Conservation (phyloP, 1,139 yeast species). For the Saccharomyces hybrid region DNA sequence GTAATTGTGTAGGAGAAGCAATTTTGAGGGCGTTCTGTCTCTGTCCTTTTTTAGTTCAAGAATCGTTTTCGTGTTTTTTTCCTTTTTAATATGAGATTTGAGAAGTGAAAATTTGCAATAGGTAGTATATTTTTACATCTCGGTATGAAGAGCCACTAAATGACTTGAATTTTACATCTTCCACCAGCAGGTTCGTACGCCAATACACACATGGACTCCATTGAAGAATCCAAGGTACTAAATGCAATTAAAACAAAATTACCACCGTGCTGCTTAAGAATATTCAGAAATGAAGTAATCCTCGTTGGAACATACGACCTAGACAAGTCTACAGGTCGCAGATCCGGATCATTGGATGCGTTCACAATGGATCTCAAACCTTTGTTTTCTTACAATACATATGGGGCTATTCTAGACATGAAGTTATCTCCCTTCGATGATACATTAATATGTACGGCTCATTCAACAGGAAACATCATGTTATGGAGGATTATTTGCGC, state of each 20-base stretch:
- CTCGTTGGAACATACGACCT: slow-evolving; percentile 76
- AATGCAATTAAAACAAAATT: slow-evolving; percentile 38
- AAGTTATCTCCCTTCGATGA: slow-evolving; percentile 54
- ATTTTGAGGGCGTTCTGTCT: neutral
- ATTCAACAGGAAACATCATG: slow-evolving; percentile 68
- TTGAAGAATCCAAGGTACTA: slow-evolving; percentile 15
- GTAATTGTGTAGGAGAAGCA: neutral
- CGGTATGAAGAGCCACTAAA: too few species aligned
- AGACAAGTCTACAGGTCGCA: slow-evolving; percentile 45
- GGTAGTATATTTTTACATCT: too few species aligned
- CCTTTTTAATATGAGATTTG: neutral
- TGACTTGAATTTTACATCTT: neutral
- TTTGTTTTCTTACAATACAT: slow-evolving; percentile 33
- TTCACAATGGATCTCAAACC: slow-evolving; percentile 34
- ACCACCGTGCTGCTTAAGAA: slow-evolving; percentile 83
- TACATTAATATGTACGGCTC: slow-evolving; percentile 51
- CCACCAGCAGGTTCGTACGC: neutral
- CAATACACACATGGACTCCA: neutral
- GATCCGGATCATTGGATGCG: slow-evolving; percentile 72
- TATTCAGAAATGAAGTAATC: slow-evolving; percentile 41
- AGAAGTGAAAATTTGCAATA: neutral
- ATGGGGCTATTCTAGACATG: slow-evolving; percentile 70
- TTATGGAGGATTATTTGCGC: slow-evolving; percentile 45
- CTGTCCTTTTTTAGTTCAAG: neutral
- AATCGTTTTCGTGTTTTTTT: neutral